Conservation (phyloP, 495 filamentous ascomycete genomes). For the Coniosporium apollinis region DNA sequence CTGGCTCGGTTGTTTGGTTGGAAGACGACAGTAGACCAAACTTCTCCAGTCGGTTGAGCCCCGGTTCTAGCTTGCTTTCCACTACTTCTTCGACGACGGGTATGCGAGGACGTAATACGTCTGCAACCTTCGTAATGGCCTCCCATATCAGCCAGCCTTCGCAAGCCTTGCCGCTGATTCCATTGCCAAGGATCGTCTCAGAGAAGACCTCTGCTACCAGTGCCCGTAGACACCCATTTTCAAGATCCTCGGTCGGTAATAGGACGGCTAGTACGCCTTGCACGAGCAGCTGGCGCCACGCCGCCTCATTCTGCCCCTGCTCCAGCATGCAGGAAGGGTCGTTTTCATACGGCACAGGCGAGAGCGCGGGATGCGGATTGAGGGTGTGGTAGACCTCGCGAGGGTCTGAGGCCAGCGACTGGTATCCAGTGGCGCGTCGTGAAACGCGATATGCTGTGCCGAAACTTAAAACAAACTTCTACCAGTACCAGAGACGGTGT, state of each 20-base stretch:
- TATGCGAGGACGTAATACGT: constrained; percentile 20
- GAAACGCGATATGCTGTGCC: constrained; percentile 23
- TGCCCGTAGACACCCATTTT: constrained; percentile 65
- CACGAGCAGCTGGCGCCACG: constrained; percentile 67
- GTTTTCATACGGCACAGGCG: constrained; percentile 47
- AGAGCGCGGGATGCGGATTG: constrained; percentile 61
- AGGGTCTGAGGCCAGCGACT: constrained; percentile 38
- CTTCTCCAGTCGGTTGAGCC: constrained; percentile 19
- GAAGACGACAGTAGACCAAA: constrained; percentile 19
- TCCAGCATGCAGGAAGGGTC: constrained; percentile 33
- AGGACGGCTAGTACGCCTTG: constrained; percentile 63
- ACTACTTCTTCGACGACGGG: constrained; percentile 8
- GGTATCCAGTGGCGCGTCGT: constrained; percentile 34
- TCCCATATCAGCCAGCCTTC: constrained; percentile 81
- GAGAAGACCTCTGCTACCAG: constrained; percentile 74
- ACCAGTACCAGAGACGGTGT: background rate
- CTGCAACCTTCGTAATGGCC: constrained; percentile 47
- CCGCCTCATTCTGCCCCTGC: constrained; percentile 59
- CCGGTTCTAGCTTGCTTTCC: constrained; percentile 6
- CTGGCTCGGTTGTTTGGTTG: constrained; percentile 5
- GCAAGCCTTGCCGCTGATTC: constrained; percentile 57
- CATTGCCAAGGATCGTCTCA: constrained; percentile 66
- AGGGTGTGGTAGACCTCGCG: constrained; percentile 68
- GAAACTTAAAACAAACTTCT: background rate
- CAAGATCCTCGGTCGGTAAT: constrained; percentile 79